Conservation (phyloP, 306 rosid genomes). For the Castanea sativa region DNA sequence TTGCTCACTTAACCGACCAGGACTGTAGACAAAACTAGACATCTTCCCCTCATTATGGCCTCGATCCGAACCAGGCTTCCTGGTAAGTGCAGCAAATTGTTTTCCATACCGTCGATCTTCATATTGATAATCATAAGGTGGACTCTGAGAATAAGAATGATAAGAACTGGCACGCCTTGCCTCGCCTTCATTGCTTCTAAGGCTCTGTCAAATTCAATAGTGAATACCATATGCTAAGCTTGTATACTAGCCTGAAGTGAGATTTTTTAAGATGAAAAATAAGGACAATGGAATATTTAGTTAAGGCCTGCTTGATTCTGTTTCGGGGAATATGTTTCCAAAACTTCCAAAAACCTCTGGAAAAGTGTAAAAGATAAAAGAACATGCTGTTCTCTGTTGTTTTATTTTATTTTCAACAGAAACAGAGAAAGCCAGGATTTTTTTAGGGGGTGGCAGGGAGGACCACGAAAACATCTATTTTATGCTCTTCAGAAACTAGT, state of each 20-base stretch:
- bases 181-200: conserved; percentile 55
- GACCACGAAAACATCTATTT: neutral
- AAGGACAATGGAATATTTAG: conserved; percentile 7
- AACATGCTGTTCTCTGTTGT: neutral
- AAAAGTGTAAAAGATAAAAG: neutral
- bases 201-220: conserved; percentile 49
- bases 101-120: conserved; percentile 91
- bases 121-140: conserved; percentile 96
- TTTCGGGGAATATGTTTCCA: neutral
- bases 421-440: neutral
- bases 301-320: neutral
- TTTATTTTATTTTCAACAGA: neutral
- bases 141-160: conserved; percentile 97
- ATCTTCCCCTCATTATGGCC: conserved; percentile 76
- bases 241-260: conserved; percentile 10
- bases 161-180: conserved; percentile 92
- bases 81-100: conserved; percentile 57
- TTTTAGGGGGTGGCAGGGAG: neutral
- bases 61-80: conserved; percentile 92
- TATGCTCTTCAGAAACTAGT: neutral
- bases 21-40: conserved; percentile 66
- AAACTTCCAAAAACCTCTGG: neutral
- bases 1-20: conserved; percentile 67
- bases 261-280: neutral
- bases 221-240: conserved; percentile 19